Conservation (phyloP, 2,329 filamentous ascomycete species). For the Rutstroemia sp. region DNA sequence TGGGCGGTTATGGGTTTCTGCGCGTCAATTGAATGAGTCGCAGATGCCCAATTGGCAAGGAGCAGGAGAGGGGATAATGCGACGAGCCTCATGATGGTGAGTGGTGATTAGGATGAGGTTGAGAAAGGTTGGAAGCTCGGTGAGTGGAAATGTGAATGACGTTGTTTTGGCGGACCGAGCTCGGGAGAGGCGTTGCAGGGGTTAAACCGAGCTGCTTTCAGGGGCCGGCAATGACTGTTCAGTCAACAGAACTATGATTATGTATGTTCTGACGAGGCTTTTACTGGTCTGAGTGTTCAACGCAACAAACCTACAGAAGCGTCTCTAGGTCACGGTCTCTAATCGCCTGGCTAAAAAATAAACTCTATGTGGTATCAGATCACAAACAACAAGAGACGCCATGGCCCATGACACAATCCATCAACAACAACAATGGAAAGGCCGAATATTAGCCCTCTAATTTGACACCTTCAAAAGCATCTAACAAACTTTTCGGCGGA, state of each 20-base stretch:
- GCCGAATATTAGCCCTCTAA: background rate
- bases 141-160: background rate
- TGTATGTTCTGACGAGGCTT: no score
- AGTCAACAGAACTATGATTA: no score
- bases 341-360: background rate
- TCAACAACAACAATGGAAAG: background rate
- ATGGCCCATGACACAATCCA: background rate
- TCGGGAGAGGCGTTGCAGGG: no score
- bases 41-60: conserved; percentile 11
- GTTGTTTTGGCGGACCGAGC: no score
- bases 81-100: conserved; percentile 17
- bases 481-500: conserved; percentile 8
- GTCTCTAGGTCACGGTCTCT: no score
- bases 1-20: conserved; percentile 15
- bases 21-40: conserved; percentile 10
- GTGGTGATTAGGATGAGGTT: background rate
- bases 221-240: no score
- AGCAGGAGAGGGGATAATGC: conserved; percentile 11
- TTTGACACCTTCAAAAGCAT: conserved; percentile 8
- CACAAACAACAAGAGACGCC: background rate
- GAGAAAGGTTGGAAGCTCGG: background rate
- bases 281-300: no score
- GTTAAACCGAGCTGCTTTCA: no score
- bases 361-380: conserved; percentile 4
- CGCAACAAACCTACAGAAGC: background rate